Conservation (phyloP, 169 alveolate genomes). For the Babesia bigemina region DNA sequence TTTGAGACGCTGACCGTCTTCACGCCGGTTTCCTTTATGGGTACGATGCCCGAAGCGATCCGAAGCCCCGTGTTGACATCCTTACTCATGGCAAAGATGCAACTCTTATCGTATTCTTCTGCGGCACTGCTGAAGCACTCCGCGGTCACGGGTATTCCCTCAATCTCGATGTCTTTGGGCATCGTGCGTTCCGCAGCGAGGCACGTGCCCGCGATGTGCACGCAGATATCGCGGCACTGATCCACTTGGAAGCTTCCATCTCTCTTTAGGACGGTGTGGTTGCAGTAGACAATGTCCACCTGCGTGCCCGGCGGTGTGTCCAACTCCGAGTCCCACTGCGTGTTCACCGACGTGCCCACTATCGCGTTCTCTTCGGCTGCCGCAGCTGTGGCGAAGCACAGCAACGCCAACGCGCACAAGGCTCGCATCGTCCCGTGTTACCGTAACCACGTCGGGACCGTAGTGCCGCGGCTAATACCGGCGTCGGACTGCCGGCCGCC, state of each 20-base stretch:
- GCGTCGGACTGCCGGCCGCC: neutral
- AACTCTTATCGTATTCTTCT: neutral
- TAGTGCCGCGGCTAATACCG: neutral
- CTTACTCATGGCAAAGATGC: neutral
- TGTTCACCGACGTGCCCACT: no score
- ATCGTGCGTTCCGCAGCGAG: neutral
- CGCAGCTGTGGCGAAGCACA: neutral
- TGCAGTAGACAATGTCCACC: slow-evolving; percentile 20
- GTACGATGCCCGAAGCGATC: neutral
- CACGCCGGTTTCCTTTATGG: no score
- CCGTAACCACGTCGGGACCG: neutral
- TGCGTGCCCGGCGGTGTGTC: no score
- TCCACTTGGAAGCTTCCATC: neutral
- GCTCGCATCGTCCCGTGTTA: neutral
- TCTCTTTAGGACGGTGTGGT: neutral
- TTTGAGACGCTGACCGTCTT: neutral
- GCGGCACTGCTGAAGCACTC: neutral
- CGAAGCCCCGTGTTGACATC: neutral
- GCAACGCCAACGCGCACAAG: neutral
- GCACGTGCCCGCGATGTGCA: neutral
- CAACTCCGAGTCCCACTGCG: no score
- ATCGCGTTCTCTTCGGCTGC: neutral
- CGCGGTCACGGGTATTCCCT: neutral
- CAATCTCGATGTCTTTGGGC: neutral
- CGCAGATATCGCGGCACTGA: slow-evolving; percentile 6